These are phyloP conservation scores for Cladophialophora bantiana DNA, from an alignment of 2,329 filamentous ascomycete species.

Conservation along the genomic window DNA sequence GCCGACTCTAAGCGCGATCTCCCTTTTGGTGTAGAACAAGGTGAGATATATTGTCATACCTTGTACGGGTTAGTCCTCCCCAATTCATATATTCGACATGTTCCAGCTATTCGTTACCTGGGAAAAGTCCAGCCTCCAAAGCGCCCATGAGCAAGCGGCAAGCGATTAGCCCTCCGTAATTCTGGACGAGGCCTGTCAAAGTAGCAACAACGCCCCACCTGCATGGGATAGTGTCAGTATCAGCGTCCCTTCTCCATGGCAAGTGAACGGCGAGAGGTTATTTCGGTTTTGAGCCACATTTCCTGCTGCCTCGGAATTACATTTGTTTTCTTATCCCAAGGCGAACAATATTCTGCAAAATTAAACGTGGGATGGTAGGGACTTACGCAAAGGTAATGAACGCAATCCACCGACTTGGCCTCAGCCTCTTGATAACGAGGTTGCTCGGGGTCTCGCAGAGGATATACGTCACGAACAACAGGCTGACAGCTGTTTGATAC, in stretches of 20 bases:
- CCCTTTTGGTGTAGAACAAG: conserved; percentile 55
- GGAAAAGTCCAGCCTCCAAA: conserved; percentile 52
- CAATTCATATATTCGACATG: conserved; percentile 15
- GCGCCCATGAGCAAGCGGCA: conserved; percentile 57
- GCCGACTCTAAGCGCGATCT: conserved; percentile 53
- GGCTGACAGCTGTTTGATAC: conserved; percentile 72
- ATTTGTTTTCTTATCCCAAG: not conserved
- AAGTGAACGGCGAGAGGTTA: not conserved
- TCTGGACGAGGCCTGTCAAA: conserved; percentile 58
- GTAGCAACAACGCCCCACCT: conserved; percentile 60
- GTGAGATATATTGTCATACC: conserved; percentile 55
- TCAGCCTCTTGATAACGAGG: conserved; percentile 54
- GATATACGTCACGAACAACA: conserved; percentile 70
- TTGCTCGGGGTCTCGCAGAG: conserved; percentile 48
- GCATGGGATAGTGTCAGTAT: conserved; percentile 34
- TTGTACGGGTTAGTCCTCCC: conserved; percentile 43
- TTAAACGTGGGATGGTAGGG: not conserved
- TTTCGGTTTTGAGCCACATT: not conserved
- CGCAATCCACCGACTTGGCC: conserved; percentile 62
- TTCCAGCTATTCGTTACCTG: conserved; percentile 30
- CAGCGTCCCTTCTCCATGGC: not conserved
- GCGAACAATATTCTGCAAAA: not conserved
- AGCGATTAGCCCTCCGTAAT: conserved; percentile 55
- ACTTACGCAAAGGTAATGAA: conserved; percentile 31
- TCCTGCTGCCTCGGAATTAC: not conserved